These are phyloP conservation scores for Syzygium malaccense DNA, from an alignment of 441 rosid genomes.

Conservation along the genomic window DNA sequence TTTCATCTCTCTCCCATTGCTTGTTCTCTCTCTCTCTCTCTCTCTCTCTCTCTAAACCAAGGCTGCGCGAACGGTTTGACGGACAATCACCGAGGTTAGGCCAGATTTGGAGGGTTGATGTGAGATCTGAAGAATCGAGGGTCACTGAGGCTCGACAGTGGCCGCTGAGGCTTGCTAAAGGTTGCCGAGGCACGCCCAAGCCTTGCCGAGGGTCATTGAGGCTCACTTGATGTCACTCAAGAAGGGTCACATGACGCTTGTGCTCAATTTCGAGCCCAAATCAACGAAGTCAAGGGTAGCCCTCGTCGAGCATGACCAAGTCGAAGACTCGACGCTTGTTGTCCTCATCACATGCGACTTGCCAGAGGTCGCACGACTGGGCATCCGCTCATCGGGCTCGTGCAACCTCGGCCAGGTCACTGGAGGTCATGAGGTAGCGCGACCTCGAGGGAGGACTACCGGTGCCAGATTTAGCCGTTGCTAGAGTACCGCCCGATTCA, in stretches of 20 bases:
- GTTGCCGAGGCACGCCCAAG: too few relatives aligned
- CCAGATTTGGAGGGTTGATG: neutral
- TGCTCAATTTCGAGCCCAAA: neutral
- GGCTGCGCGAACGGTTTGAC: neutral
- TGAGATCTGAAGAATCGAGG: too few relatives aligned
- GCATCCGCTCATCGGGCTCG: accelerated
- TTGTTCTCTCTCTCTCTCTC: neutral
- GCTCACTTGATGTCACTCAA: too few relatives aligned
- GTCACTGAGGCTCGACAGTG: too few relatives aligned
- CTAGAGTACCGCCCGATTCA: neutral
- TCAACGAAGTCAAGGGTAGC: accelerated
- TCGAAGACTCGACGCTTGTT: accelerated
- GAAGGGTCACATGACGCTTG: neutral
- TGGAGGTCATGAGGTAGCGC: neutral
- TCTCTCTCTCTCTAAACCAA: neutral
- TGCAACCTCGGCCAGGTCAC: neutral
- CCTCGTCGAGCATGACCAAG: neutral
- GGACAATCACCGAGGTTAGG: neutral
- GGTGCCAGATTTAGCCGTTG: neutral
- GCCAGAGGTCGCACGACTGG: accelerated
- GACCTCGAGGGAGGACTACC: neutral
- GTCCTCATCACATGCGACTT: neutral
- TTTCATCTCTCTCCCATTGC: neutral
- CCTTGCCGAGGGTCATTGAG: too few relatives aligned
- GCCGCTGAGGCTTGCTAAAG: too few relatives aligned